Base-by-base conservation (phyloP, 148 eudicot genomes). In the Dianthus caryophyllus region DNA sequence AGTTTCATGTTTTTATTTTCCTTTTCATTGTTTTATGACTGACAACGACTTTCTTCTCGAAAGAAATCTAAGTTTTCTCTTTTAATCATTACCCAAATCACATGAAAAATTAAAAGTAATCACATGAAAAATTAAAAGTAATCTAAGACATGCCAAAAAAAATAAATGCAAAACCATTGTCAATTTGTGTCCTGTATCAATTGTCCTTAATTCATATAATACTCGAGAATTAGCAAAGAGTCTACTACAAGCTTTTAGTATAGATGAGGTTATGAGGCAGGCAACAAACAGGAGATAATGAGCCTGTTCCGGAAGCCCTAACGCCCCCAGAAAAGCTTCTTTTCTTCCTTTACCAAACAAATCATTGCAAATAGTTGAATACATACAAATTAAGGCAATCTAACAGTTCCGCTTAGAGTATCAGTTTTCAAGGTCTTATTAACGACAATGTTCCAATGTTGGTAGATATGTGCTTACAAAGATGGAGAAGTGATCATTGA, bases 401-500 rank as follows among this genome's bases (percentile, higher is more conserved):
- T 18, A 59, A 0, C 16, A 24, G 56, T 30, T 54, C 26, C 58
- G 21, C 25, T 31, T 24, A 30, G 33, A 43, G 53, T 66, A 14
- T 24, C 25, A 59, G 53, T 71, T 30, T 47, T 18, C 62, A 18
- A 27, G 52, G 44, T 71, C 64, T 61, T 48, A 67, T 46, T 36
- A 49, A 57, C 24, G 39, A 1, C 36, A 56, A 36, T 51, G 46
- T 71, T 24, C 15, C 53, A 20, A 64, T 46, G 49, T 62, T 48
- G 11, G 25, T 38, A 94, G 99, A 84, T 90, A 61, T 94, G 99
- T 82, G 99, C 97, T 64, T 94, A 94, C 78, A 94, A 94, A 84
- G 89, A 94, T 59, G 99, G 99, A 73, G 83, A 86, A 86, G 93
- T 94, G 61, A 88, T 94, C 62, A 86, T 94, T 77, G 99, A 94